Conservation (phyloP, 2,329 filamentous ascomycete species). For the Geosmithia putterillii region DNA sequence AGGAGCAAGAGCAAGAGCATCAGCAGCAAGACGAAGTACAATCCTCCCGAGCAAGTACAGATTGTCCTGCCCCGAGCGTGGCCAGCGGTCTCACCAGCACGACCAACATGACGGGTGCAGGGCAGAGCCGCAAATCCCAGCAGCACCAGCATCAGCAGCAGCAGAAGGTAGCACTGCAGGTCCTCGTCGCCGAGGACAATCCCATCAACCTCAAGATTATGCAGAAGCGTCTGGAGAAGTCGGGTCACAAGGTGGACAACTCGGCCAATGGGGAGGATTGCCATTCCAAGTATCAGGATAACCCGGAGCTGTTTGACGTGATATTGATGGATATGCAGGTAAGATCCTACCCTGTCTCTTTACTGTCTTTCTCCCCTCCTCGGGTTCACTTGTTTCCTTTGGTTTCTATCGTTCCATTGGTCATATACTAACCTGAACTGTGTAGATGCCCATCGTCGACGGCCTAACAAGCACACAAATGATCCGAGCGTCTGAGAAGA, state of each 20-base stretch:
- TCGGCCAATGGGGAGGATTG: slow-evolving; percentile 82
- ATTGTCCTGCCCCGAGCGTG: slow-evolving; percentile 6
- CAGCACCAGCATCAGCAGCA: neutral
- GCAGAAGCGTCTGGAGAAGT: slow-evolving; percentile 65
- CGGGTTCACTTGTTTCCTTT: neutral
- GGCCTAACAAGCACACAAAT: slow-evolving; percentile 72
- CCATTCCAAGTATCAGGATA: slow-evolving; percentile 54
- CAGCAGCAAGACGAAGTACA: slow-evolving; percentile 9
- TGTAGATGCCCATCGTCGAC: slow-evolving; percentile 84
- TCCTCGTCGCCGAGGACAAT: slow-evolving; percentile 79
- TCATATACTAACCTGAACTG: neutral
- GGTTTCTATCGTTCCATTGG: neutral
- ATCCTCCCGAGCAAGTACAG: slow-evolving; percentile 6
- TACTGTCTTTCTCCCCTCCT: neutral
- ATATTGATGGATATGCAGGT: slow-evolving; percentile 92
- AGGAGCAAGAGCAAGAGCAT: too few relatives aligned
- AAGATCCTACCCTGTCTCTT: slow-evolving; percentile 19
- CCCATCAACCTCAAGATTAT: slow-evolving; percentile 77
- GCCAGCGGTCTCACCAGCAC: slow-evolving; percentile 9
- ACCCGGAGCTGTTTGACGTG: slow-evolving; percentile 54
- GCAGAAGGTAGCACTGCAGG: slow-evolving; percentile 28
- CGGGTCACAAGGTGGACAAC: slow-evolving; percentile 58
- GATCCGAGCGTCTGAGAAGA: slow-evolving; percentile 63
- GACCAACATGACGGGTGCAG: neutral
- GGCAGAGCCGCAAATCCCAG: neutral